A percentile compares a stretch with the other conserved stretches of the same genome.
phyloP scores from a whole-genome alignment of 371 early-diverging fungal genomes.

The Mortierella sp. region DNA sequence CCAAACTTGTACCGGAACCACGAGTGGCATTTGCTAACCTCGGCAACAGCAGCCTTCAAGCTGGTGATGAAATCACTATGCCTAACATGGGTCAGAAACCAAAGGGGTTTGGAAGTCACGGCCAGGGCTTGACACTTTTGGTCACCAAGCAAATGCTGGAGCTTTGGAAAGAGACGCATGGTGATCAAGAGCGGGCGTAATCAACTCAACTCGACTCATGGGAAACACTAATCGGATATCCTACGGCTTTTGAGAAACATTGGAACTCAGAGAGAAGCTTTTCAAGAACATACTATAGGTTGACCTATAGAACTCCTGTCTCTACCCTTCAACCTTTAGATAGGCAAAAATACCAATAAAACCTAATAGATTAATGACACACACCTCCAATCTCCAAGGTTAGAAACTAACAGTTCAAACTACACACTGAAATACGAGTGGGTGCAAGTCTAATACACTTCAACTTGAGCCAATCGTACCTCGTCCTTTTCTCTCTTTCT shows the following conservation, averaged over 20 bases:
- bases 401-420: no score
- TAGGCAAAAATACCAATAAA: constrained; percentile 3
- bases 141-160: constrained; percentile 35
- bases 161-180: constrained; percentile 22
- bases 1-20: neutral
- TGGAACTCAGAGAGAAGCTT: no score
- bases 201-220: constrained; percentile 36
- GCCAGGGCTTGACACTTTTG: constrained; percentile 12
- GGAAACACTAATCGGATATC: no score
- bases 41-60: neutral
- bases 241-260: no score
- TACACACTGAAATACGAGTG: no score
- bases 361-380: constrained; percentile 23
- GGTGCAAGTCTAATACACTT: no score
- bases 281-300: constrained; percentile 26
- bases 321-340: no score
- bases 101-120: constrained; percentile 15
- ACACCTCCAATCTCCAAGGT: no score
- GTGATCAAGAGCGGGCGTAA: constrained; percentile 27
- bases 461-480: no score
- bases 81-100: constrained; percentile 17
- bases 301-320: no score
- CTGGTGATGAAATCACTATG: neutral
- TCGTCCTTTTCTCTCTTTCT: no score
- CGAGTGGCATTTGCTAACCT: constrained; percentile 2